phyloP scores from a whole-genome alignment of 306 rosid genomes.

The Spatholobus suberectus region DNA sequence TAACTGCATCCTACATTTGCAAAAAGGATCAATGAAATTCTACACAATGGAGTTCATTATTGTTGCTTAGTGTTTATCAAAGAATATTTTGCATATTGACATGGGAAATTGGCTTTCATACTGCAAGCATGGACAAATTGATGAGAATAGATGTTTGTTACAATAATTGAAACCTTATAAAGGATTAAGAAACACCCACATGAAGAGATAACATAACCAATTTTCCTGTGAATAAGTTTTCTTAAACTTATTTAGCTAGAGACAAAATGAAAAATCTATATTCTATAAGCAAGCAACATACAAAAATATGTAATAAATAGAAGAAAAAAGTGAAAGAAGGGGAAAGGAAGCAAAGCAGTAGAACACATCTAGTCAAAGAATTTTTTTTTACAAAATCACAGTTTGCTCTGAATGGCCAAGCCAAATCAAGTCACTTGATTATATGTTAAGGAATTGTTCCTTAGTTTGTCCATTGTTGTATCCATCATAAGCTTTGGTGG shows the following conservation, averaged over 20 bases:
- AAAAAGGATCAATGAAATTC: neutral
- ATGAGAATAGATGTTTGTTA: neutral
- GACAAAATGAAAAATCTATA: conserved; percentile 17
- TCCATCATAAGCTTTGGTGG: conserved; percentile 63
- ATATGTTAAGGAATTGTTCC: conserved; percentile 27
- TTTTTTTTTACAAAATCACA: neutral
- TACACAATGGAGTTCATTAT: neutral
- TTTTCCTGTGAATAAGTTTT: neutral
- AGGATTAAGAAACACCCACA: neutral
- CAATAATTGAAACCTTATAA: conserved; percentile 4
- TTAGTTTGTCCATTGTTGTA: conserved; percentile 54
- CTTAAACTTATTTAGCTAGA: neutral
- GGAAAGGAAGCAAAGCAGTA: neutral
- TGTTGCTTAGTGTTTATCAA: neutral
- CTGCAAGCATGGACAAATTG: neutral
- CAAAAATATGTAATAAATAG: no score
- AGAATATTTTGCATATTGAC: neutral
- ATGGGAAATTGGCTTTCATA: neutral
- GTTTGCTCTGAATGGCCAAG: neutral
- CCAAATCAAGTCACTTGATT: neutral
- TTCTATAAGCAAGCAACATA: no score
- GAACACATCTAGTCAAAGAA: neutral
- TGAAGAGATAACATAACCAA: neutral
- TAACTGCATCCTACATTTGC: neutral
- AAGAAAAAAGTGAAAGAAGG: neutral